Base-by-base conservation (phyloP, 2,329 filamentous ascomycete species). In the Alternaria novae-zelandiae region DNA sequence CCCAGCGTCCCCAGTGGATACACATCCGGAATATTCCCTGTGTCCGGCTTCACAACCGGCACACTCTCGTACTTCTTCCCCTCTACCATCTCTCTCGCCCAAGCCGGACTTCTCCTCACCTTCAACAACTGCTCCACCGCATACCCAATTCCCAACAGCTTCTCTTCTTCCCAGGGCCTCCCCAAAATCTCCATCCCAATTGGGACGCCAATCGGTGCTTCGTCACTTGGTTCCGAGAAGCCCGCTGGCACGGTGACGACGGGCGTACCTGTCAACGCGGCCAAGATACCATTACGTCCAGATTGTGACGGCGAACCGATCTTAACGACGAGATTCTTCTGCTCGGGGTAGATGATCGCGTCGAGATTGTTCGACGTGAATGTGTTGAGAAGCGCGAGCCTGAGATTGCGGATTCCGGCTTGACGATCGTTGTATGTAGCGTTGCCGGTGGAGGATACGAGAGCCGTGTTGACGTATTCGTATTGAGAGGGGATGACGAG, bases 161-260 rank as follows among this genome's bases (percentile, higher is more conserved):
- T 83, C 43, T 79, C 80, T 68, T 91, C 89, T 3, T 76, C 82
- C 82, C 86, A 89, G 5, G 84, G 84, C 63, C 80, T 70, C 0
- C 89, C 88, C 61, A 91, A 71, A 21, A 91, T 85, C 78, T 91
- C 89, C 83, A 90, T 85, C 0, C 89, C 89, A 43, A 91, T 83
- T 0, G 89, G 89, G 6, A 91, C 83, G 2, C 88, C 88, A 30
- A 83, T 71, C 0, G 84, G 84, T 15, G 88, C 87, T 10, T 85
- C 82, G 0, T 75, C 70, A 1, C 78, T 85, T 1, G 81, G 69
- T 1, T 80, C 70, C 21, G 86, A 87, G 67, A 88, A 89, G 0
- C 86, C 86, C 1, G 80, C 82, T 0, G 86, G 86, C 1, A 88
- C 79, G 3, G 84, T 85, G 5, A 88, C 81, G 5, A 87, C 86